Evolutionary conservation across 2,329 filamentous ascomycete species (phyloP).

Genomic region (Teratosphaeria zuluensis): DNA sequence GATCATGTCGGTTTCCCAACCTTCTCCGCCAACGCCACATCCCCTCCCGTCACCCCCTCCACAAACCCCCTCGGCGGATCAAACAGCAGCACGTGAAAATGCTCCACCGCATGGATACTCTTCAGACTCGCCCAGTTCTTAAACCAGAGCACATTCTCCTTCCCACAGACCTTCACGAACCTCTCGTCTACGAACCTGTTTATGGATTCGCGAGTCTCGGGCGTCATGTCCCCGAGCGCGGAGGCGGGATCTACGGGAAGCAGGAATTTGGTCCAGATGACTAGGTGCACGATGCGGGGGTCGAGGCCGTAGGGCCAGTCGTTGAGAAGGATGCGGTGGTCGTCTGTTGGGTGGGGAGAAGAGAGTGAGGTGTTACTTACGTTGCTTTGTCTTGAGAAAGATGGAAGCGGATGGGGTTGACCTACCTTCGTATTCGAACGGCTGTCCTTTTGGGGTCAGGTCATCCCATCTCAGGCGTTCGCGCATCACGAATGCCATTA

Average conservation of each 20-base stretch:
- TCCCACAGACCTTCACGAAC: slow-evolving; percentile 45
- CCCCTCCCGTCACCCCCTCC: slow-evolving; percentile 59
- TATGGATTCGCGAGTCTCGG: slow-evolving; percentile 53
- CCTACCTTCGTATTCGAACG: slow-evolving; percentile 1
- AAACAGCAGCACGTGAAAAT: slow-evolving; percentile 90
- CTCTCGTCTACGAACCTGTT: slow-evolving; percentile 58
- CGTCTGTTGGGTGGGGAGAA: neutral
- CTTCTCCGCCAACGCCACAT: slow-evolving; percentile 48
- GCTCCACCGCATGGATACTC: slow-evolving; percentile 77
- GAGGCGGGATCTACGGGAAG: slow-evolving; percentile 58
- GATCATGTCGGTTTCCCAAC: no score
- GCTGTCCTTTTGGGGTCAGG: slow-evolving; percentile 28
- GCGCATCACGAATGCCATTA: slow-evolving; percentile 65
- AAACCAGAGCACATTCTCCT: slow-evolving; percentile 66
- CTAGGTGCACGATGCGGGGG: slow-evolving; percentile 65
- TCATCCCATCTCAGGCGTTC: slow-evolving; percentile 59
- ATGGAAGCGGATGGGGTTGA: neutral
- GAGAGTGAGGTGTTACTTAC: neutral
- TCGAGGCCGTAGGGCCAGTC: slow-evolving; percentile 94
- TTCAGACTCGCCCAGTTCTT: slow-evolving; percentile 85
- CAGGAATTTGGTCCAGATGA: slow-evolving; percentile 87
- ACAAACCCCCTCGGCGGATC: slow-evolving; percentile 63
- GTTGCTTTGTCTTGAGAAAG: no score
- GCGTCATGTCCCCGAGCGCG: slow-evolving; percentile 52
- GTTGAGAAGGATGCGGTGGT: slow-evolving; percentile 66